phyloP scores from a whole-genome alignment of 2,329 filamentous ascomycete genomes.

The Colletotrichum orbiculare region DNA sequence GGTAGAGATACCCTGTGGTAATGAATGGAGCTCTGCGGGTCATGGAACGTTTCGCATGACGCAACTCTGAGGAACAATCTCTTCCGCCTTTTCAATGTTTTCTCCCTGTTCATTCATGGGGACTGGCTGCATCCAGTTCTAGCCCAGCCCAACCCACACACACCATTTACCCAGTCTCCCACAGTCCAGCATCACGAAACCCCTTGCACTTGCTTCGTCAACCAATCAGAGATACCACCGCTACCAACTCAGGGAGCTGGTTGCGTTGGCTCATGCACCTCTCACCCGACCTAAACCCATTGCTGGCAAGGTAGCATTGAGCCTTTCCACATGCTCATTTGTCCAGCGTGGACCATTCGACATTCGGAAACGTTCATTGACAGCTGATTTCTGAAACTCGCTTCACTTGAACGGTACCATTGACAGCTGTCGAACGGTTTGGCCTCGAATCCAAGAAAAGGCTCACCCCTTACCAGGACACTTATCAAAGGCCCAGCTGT shows the following conservation, averaged over 20 bases:
- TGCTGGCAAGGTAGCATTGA: slow-evolving; percentile 25
- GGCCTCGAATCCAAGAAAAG: too few relatives aligned
- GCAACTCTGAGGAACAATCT: not conserved
- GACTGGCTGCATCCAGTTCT: not conserved
- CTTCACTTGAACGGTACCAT: slow-evolving; percentile 8
- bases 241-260: slow-evolving; percentile 13
- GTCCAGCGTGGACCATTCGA: slow-evolving; percentile 19
- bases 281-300: slow-evolving; percentile 18
- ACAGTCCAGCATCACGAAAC: slow-evolving; percentile 15
- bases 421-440: slow-evolving; percentile 16
- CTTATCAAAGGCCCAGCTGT: not conserved
- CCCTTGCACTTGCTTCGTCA: slow-evolving; percentile 23
- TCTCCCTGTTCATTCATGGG: not conserved
- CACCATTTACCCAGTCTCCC: slow-evolving; percentile 1
- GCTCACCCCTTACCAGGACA: not conserved
- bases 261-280: slow-evolving; percentile 18
- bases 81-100: not conserved
- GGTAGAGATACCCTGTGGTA: not conserved
- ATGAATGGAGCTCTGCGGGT: not conserved
- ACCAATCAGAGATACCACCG: slow-evolving; percentile 15
- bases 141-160: not conserved
- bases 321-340: slow-evolving; percentile 19
- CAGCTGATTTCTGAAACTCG: slow-evolving; percentile 4
- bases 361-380: not conserved
- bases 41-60: slow-evolving; percentile 22